Conservation (phyloP, 2,329 filamentous ascomycete genomes). For the Alternaria viburni region DNA sequence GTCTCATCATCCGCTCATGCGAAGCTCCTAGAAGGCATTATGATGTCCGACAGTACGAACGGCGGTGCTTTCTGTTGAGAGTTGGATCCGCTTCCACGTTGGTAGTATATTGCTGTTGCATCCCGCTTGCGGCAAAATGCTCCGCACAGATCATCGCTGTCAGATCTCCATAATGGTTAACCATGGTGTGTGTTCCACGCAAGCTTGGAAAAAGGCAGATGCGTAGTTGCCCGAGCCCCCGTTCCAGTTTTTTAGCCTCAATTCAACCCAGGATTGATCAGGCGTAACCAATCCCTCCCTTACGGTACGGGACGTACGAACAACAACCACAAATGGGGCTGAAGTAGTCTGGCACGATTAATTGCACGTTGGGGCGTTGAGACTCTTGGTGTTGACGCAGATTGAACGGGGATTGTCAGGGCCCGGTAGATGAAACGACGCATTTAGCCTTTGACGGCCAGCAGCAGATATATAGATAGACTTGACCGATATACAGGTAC, state of each 20-base stretch:
- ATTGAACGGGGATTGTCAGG: slow-evolving; percentile 18
- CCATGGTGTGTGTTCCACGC: neutral
- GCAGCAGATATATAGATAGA: slow-evolving; percentile 22
- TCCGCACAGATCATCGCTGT: neutral
- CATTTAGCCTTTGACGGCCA: slow-evolving; percentile 34
- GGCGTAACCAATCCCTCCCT: neutral
- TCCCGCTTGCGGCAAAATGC: neutral
- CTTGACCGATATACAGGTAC: neutral
- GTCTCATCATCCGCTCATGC: slow-evolving; percentile 15
- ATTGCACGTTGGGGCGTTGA: neutral
- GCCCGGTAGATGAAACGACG: slow-evolving; percentile 21
- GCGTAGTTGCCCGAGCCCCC: neutral
- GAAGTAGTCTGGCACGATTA: neutral
- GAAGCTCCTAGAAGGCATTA: neutral
- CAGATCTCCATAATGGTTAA: neutral
- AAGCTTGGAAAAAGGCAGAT: neutral
- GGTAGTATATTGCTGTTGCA: neutral
- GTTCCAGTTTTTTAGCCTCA: neutral
- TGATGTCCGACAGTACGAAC: neutral
- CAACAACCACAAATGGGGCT: neutral
- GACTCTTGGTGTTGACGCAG: neutral
- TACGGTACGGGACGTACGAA: neutral
- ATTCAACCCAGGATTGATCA: neutral
- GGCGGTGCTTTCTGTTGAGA: slow-evolving; percentile 11
- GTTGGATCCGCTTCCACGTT: slow-evolving; percentile 14